These are phyloP conservation scores for Perilla frutescens DNA, from an alignment of 257 asterid species.

Conservation along the genomic window DNA sequence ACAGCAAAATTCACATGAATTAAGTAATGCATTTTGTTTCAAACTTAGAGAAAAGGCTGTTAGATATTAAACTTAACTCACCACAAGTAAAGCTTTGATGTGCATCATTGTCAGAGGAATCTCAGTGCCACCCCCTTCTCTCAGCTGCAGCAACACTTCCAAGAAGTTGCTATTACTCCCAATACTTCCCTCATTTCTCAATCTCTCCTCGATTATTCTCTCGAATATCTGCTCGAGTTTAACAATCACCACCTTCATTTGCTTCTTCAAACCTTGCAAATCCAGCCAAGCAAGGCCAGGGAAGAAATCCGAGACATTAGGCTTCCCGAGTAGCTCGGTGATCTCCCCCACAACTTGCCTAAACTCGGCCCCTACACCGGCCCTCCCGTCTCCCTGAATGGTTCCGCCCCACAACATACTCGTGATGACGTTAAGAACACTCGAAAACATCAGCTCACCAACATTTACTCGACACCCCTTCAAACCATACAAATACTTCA, in stretches of 20 bases:
- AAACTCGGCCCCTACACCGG: constrained; percentile 47
- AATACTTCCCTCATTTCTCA: background rate
- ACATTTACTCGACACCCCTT: constrained; percentile 35
- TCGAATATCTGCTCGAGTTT: constrained; percentile 42
- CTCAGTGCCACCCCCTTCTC: constrained; percentile 48
- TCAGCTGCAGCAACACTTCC: constrained; percentile 55
- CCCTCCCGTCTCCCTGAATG: constrained; percentile 34
- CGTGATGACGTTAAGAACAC: constrained; percentile 46
- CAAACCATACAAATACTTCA: constrained; percentile 21
- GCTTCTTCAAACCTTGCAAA: constrained; percentile 51
- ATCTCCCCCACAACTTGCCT: constrained; percentile 45
- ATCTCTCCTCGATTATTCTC: constrained; percentile 30
- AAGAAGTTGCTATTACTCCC: constrained; percentile 43
- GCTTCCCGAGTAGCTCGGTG: constrained; percentile 43
- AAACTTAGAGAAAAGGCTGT: background rate
- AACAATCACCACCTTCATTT: constrained; percentile 30
- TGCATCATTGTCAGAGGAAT: constrained; percentile 61
- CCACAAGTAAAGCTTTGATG: constrained; percentile 69
- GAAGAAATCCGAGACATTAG: constrained; percentile 61
- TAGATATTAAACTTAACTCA: constrained; percentile 22
- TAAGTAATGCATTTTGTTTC: background rate
- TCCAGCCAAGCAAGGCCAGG: constrained; percentile 53
- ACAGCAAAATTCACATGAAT: background rate
- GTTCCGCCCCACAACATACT: constrained; percentile 59
- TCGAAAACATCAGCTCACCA: constrained; percentile 50